Conservation (phyloP, 805 yeast genomes). For the Kazachstania taianensis region DNA sequence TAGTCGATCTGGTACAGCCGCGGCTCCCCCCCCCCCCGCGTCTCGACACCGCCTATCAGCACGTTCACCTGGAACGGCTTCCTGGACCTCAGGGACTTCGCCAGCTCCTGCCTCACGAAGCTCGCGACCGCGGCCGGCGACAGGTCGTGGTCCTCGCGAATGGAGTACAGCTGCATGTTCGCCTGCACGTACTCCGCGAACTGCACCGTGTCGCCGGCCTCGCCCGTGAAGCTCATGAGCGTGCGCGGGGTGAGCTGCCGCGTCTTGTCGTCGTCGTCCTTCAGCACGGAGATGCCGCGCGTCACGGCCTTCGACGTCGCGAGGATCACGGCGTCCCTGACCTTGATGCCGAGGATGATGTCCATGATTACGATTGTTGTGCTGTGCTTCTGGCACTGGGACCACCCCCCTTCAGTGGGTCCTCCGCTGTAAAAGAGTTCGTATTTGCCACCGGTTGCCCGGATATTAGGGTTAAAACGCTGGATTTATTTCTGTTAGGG, state of each 20-base stretch:
- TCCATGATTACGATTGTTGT: no score
- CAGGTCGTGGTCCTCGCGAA: constrained; percentile 75
- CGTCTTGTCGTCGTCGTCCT: constrained; percentile 73
- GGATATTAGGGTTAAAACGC: no score
- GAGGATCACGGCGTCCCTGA: constrained; percentile 68
- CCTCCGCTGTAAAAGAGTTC: no score
- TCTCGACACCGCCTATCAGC: constrained; percentile 76
- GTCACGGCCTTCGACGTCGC: constrained; percentile 95
- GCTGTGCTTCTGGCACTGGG: no score
- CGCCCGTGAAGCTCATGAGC: constrained; percentile 86
- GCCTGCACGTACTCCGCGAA: constrained; percentile 94
- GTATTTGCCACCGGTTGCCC: no score
- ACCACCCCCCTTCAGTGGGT: no score
- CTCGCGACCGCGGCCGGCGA: constrained; percentile 81
- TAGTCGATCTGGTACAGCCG: constrained; percentile 84
- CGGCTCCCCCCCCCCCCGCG: constrained; percentile 41
- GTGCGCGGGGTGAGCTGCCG: constrained; percentile 63
- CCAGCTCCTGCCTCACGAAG: constrained; percentile 79
- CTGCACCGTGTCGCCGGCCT: constrained; percentile 91
- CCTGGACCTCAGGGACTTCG: constrained; percentile 80
- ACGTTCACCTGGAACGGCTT: constrained; percentile 93
- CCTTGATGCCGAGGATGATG: constrained; percentile 76
- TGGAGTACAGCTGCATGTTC: constrained; percentile 75
- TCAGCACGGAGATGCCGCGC: constrained; percentile 77
- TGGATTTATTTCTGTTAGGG: no score